Evolutionary conservation across 2,329 filamentous ascomycete species (phyloP).

Genomic region (Elsinoe perseae): DNA sequence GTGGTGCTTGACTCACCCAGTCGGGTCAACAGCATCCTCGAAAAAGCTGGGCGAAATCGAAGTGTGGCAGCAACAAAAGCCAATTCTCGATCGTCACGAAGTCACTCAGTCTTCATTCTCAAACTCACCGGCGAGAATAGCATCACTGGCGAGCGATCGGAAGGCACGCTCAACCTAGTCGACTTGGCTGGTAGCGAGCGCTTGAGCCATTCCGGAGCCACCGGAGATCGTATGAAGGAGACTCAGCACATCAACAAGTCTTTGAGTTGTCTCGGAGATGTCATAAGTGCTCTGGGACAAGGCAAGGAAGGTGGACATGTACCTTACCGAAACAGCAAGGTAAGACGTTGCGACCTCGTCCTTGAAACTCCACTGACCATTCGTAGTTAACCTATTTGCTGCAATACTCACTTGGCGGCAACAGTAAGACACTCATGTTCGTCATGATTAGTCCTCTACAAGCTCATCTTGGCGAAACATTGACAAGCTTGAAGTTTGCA

Average conservation of each 20-base stretch:
- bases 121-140: constrained; percentile 58
- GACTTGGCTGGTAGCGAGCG: constrained; percentile 91
- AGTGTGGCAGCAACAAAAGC: constrained; percentile 95
- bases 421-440: constrained; percentile 94
- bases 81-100: constrained; percentile 88
- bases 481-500: constrained; percentile 92
- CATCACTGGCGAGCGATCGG: constrained; percentile 73
- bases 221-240: constrained; percentile 81
- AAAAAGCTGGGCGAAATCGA: constrained; percentile 73
- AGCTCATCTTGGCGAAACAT: constrained; percentile 81
- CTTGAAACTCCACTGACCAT: not conserved
- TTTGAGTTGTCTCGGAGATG: constrained; percentile 83
- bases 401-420: constrained; percentile 89
- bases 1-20: constrained; percentile 70
- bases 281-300: constrained; percentile 84
- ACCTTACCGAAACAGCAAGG: constrained; percentile 92
- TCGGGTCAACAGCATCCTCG: constrained; percentile 71
- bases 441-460: constrained; percentile 94
- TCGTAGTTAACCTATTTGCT: constrained; percentile 79
- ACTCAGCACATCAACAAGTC: constrained; percentile 98
- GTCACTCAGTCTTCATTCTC: constrained; percentile 92
- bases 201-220: constrained; percentile 75
- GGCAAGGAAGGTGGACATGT: constrained; percentile 67
- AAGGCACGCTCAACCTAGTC: constrained; percentile 90
- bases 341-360: constrained; percentile 31